Conservation (phyloP, 2,329 filamentous ascomycete species). For the Davidsoniella eucalypti region DNA sequence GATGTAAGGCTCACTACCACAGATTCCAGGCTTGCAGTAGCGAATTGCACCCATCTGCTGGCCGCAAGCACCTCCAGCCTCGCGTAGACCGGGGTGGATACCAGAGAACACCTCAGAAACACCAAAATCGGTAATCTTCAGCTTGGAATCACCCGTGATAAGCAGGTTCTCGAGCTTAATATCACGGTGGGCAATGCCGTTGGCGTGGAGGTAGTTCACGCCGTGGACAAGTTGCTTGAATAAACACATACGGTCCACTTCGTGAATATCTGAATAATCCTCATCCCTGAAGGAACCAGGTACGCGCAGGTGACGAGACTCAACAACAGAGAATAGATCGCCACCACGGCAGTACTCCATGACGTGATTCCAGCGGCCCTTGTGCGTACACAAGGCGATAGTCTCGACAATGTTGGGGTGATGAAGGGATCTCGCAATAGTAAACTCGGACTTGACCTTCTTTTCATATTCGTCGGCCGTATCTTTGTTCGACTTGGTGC, state of each 20-base stretch:
- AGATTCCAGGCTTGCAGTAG: slow-evolving; percentile 62
- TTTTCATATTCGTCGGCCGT: slow-evolving; percentile 60
- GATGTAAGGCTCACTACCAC: slow-evolving; percentile 73
- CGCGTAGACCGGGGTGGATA: slow-evolving; percentile 60
- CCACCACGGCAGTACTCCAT: slow-evolving; percentile 85
- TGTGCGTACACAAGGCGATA: slow-evolving; percentile 56
- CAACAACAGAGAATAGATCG: slow-evolving; percentile 61
- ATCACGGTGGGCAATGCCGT: slow-evolving; percentile 80
- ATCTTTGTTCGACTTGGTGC: slow-evolving; percentile 53
- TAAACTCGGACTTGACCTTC: slow-evolving; percentile 84
- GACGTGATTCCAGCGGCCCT: slow-evolving; percentile 70
- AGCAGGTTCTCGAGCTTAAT: slow-evolving; percentile 82
- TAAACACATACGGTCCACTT: slow-evolving; percentile 58
- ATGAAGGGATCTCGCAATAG: slow-evolving; percentile 67
- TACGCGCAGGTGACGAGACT: slow-evolving; percentile 49
- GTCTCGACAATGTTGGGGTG: slow-evolving; percentile 82
- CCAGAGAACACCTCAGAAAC: slow-evolving; percentile 76
- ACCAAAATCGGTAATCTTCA: slow-evolving; percentile 87
- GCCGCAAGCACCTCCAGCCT: slow-evolving; percentile 57
- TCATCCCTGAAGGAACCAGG: background rate
- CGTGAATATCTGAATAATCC: slow-evolving; percentile 12
- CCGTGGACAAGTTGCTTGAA: slow-evolving; percentile 83
- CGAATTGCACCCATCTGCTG: slow-evolving; percentile 55
- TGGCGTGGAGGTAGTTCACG: slow-evolving; percentile 62
- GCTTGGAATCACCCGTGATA: slow-evolving; percentile 58